Percentiles rank a stretch among this genome's conserved stretches.
Conservation (phyloP, 2,329 filamentous ascomycete genomes). For the Westerdykella sp. region DNA sequence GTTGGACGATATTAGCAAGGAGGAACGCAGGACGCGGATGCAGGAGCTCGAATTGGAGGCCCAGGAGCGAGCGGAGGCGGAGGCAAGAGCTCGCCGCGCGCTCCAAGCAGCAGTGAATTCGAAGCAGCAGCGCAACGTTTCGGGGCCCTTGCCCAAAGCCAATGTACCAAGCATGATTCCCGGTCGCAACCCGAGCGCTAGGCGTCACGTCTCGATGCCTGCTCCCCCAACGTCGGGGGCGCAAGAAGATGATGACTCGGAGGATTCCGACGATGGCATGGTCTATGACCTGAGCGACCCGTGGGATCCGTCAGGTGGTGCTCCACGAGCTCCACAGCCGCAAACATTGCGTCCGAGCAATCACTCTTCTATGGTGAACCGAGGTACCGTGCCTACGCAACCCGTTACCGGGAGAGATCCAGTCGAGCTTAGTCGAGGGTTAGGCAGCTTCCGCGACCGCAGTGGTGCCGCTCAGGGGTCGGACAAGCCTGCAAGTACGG, state of each 20-base stretch:
- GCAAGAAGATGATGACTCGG: slow-evolving; percentile 19
- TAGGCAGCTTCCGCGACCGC: slow-evolving; percentile 29
- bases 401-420: slow-evolving; percentile 32
- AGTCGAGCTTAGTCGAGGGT: slow-evolving; percentile 17
- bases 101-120: slow-evolving; percentile 20
- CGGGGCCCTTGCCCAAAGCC: slow-evolving; percentile 18
- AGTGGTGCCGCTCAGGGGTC: slow-evolving; percentile 6
- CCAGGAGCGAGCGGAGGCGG: slow-evolving; percentile 53
- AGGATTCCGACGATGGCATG: slow-evolving; percentile 23
- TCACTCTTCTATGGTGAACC: slow-evolving; percentile 12
- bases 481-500: slow-evolving; percentile 7
- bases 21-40: slow-evolving; percentile 82
- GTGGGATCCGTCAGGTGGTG: slow-evolving; percentile 28
- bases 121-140: slow-evolving; percentile 25
- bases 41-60: slow-evolving; percentile 73
- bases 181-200: slow-evolving; percentile 13
- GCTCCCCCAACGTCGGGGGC: slow-evolving; percentile 13
- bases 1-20: slow-evolving; percentile 87
- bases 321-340: slow-evolving; percentile 12
- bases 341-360: slow-evolving; percentile 13
- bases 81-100: slow-evolving; percentile 27
- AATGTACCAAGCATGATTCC: slow-evolving; percentile 9
- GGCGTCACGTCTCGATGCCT: slow-evolving; percentile 33
- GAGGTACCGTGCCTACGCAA: slow-evolving; percentile 13
- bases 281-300: slow-evolving; percentile 30